Base-by-base conservation (phyloP, 768 basidiomycete genomes). In the Russula compacta region DNA sequence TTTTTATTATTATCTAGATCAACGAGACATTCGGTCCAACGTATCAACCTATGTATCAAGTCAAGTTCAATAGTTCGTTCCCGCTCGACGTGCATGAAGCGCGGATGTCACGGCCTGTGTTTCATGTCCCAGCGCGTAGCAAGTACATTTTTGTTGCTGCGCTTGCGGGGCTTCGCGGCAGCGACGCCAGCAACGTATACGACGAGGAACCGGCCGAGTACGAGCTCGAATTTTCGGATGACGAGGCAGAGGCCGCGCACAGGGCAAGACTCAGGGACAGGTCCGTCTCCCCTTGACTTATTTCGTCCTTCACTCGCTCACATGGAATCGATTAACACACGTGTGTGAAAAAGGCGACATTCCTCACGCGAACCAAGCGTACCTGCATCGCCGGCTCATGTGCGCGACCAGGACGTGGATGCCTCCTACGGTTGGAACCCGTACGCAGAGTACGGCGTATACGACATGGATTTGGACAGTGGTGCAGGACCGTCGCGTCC, bases 11-110 rank as follows among this genome's bases (percentile, higher is more conserved):
- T 52, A 65, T 65, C 10, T 71, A 95, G 92, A 78, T 98, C 55
- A 90, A 87, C 70, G 95, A 98, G 74, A 97, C 95, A 0, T 98
- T 98, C 73, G 95, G 95, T 10, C 93, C 95, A 3, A 92, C 95
- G 9, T 80, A 82, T 19, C 86, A 90, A 61, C 95, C 95, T 6
- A 76, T 95, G 59, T 98, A 98, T 70, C 88, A 92, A 67, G 78
- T 98, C 64, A 85, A 85, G 68, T 92, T 95, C 73, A 87, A 79
- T 66, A 76, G 83, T 39, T 70, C 77, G 3, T 86, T 83, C 66
- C 82, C 87, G 5, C 71, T 89, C 47, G 78, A 89, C 69, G 69
- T 74, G 12, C 76, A 80, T 56, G 81, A 79, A 67, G 78, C 87
- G 44, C 72, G 72, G 58, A 62, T 82, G 17, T 79, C 80, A 29